Evolutionary conservation across 768 basidiomycete genomes (phyloP).

Genomic region (Mycena alexandri): DNA sequence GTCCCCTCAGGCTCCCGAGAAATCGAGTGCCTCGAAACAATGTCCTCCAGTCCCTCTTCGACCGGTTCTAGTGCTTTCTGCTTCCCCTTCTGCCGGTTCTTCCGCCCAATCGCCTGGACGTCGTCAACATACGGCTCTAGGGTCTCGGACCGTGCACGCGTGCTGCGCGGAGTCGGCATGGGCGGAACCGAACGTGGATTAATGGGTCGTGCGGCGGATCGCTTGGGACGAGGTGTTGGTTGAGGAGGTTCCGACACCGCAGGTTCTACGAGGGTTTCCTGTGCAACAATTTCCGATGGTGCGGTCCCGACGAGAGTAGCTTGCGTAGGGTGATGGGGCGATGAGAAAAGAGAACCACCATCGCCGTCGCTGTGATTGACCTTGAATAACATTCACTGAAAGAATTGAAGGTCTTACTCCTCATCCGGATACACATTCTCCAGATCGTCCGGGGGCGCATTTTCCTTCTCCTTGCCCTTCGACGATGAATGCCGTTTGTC

Average conservation of each 20-base stretch:
- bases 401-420: conserved; percentile 3
- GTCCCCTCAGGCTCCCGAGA: conserved; percentile 15
- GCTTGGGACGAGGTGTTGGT: conserved; percentile 11
- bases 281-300: background rate
- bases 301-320: conserved; percentile 21
- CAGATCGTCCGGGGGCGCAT: conserved; percentile 19
- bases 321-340: conserved; percentile 6
- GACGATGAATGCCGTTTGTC: background rate
- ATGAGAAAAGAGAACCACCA: background rate
- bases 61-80: background rate
- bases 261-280: background rate
- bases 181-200: background rate
- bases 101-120: conserved; percentile 19
- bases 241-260: background rate
- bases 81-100: conserved; percentile 18
- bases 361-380: background rate
- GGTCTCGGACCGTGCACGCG: conserved; percentile 16
- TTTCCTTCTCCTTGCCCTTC: conserved; percentile 18
- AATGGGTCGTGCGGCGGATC: conserved; percentile 7
- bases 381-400: background rate
- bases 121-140: conserved; percentile 17
- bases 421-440: conserved; percentile 13
- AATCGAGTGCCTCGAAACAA: background rate
- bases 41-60: conserved; percentile 12
- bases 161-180: conserved; percentile 10